These are phyloP conservation scores for Cladophialophora psammophila DNA, from an alignment of 2,329 filamentous ascomycete genomes.

Conservation along the genomic window DNA sequence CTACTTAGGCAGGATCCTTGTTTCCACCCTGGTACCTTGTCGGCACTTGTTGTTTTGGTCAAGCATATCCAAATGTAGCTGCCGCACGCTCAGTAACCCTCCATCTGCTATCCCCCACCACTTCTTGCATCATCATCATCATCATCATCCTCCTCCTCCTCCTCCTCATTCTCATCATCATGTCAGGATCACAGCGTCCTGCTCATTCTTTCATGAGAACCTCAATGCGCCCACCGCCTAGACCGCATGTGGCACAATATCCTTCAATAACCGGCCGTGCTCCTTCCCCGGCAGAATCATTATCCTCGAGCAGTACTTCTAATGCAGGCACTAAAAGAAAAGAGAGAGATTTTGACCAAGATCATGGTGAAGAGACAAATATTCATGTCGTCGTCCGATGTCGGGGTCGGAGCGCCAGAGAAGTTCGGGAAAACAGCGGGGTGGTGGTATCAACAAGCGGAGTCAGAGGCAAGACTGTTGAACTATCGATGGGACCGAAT, in stretches of 20 bases:
- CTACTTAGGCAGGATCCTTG: neutral
- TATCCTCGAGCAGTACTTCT: conserved; percentile 63
- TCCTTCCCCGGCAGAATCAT: conserved; percentile 74
- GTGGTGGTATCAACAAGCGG: conserved; percentile 89
- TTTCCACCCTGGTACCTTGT: conserved; percentile 17
- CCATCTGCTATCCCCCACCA: neutral
- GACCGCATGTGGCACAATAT: conserved; percentile 52
- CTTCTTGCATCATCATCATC: conserved; percentile 25
- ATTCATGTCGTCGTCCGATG: conserved; percentile 98
- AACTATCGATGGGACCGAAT: conserved; percentile 90
- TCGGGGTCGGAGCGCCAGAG: conserved; percentile 88
- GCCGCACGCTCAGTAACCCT: neutral
- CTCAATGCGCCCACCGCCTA: conserved; percentile 59
- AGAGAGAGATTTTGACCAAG: conserved; percentile 79
- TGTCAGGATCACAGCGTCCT: conserved; percentile 64
- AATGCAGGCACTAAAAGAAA: conserved; percentile 78
- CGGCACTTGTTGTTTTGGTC: neutral
- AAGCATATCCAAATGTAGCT: neutral
- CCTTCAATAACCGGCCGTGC: conserved; percentile 62
- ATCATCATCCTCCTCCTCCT: no score
- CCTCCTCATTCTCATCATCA: no score
- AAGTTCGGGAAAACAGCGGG: conserved; percentile 92
- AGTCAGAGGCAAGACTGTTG: conserved; percentile 82
- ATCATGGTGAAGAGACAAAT: conserved; percentile 82
- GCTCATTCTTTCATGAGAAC: conserved; percentile 55